These are phyloP conservation scores for Picochlorum sp. DNA, from an alignment of 139 green algal species.

Conservation along the genomic window DNA sequence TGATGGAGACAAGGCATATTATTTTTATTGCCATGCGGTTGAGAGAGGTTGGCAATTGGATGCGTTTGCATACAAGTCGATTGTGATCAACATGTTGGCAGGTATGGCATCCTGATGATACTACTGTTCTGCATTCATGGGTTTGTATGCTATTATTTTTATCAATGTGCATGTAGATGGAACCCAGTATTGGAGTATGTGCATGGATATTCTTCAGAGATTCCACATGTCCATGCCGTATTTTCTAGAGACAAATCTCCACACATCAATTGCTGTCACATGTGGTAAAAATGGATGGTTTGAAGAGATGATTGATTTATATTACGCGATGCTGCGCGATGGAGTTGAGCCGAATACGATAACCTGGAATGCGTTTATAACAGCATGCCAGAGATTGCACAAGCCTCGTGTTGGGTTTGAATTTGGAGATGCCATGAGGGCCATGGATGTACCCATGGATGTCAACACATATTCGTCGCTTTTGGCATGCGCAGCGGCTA, in stretches of 20 bases:
- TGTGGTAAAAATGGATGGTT: constrained; percentile 7
- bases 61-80: neutral
- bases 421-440: constrained; percentile 8
- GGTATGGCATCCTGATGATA: neutral
- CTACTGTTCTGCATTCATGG: neutral
- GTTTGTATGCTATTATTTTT: neutral
- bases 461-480: constrained; percentile 2
- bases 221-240: constrained; percentile 3
- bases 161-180: neutral
- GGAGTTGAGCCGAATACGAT: constrained; percentile 6
- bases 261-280: constrained; percentile 4
- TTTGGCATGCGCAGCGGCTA: constrained; percentile 3
- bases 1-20: neutral
- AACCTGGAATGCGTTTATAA: constrained; percentile 11
- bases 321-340: constrained; percentile 12
- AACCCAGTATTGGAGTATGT: neutral
- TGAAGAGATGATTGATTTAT: constrained; percentile 4
- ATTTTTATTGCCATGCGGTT: neutral
- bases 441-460: neutral
- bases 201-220: constrained; percentile 1
- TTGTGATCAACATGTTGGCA: neutral
- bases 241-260: constrained; percentile 1
- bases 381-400: neutral
- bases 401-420: neutral
- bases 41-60: neutral